Evolutionary conservation across 164 flowering plant species (phyloP), one percentile per base, ranked within the genome.

Genomic region (Echeveria elegans): DNA sequence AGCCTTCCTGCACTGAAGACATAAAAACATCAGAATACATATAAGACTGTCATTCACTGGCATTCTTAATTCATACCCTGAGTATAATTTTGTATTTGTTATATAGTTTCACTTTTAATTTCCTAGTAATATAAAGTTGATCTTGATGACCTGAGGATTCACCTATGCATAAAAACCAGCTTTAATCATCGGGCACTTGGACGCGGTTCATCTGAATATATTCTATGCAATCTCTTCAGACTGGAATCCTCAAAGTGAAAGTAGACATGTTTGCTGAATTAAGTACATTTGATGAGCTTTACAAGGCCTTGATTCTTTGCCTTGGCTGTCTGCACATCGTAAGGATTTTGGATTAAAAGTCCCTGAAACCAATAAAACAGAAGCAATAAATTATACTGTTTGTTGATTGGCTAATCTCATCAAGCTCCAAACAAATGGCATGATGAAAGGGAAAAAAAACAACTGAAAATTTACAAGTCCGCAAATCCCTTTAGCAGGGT

Each of bases 1-100:
- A 7, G 32, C 61, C 32, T 56, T 56, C 32, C 16, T 56, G 61
- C 61, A 56, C 23, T 56, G 61, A 56, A 56, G 61, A 56, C 58
- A 21, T 21, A 23, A 8, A 52, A 6, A n/a, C 23, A 5, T 24
- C 21, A 21, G 15, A 0, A 10, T 41, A 34, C 37, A 34, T 7
- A 34, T 34, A n/a, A n/a, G n/a, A n/a, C n/a, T n/a, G 16, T 45
- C 50, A 45, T 45, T 45, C 50, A 45, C 2, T n/a, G 16, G 50
- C 50, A 15, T 15, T 18, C 24, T 16, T n/a, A 48, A 19, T 48
- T 48, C 24, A 19, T 48, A 48, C 53, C 41, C 41, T 48, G 23
- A 19, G 26, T n/a, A 48, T 48, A 48, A 19, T 48, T 48, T 48
- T 48, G 23, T 19, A 48, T 18, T 48, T 48, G 53, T 48, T 19